Evolutionary conservation across 768 basidiomycete genomes (phyloP), one percentile per base, ranked within the genome.

Genomic region (Austroboletus eburneus): DNA sequence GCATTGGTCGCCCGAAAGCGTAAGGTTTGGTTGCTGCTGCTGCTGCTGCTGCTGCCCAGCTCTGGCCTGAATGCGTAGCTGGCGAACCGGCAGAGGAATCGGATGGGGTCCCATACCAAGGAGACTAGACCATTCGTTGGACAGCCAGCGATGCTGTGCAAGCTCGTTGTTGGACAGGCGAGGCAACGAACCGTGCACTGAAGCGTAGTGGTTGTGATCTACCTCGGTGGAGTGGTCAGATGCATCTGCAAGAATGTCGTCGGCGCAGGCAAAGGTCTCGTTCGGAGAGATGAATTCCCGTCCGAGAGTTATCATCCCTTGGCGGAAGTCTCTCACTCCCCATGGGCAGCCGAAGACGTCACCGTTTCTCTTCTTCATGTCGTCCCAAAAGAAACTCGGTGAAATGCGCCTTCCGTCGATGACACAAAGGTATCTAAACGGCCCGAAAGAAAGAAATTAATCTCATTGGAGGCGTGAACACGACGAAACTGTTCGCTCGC

Each of bases 381-480:
- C 10, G 5, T 5, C 10, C 6, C 25, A 5, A 27, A 46, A 46
- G 0, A 4, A 0, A 0, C 36, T 24, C 5, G 33, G 46, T 14
- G 3, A 2, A 22, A 43, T 51, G 21, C 42, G 27, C 24, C 21
- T 5, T 0, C 50, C 42, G 0, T 2, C 1, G 6, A 22, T 0
- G 6, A 50, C 43, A 7, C 40, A 52, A 24, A 52, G 48, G 12
- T 45, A 52, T 2, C 50, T 51, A 34, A 27, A n/a, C n/a, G n/a
- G n/a, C n/a, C n/a, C n/a, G n/a, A n/a, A n/a, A n/a, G n/a, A n/a
- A n/a, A n/a, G n/a, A n/a, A n/a, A n/a, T n/a, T n/a, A n/a, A n/a
- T n/a, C n/a, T n/a, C n/a, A n/a, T n/a, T n/a, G n/a, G n/a, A n/a
- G n/a, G n/a, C n/a, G n/a, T n/a, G n/a, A n/a, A n/a, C n/a, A n/a